Evolutionary conservation across 2,329 filamentous ascomycete genomes (phyloP).

Genomic region (Xylariales sp.): DNA sequence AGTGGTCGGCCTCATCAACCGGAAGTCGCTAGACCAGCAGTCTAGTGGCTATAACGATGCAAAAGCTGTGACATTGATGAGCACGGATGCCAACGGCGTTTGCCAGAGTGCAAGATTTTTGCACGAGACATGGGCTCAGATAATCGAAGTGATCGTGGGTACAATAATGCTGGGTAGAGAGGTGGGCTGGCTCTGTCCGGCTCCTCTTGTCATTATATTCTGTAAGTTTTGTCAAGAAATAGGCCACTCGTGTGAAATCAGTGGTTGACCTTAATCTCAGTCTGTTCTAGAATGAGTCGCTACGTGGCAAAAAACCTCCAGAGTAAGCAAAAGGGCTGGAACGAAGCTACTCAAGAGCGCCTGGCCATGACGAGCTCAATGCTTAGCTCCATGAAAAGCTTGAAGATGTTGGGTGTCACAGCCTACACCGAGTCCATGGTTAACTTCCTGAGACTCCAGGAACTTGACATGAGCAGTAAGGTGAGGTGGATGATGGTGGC

Average conservation of each 20-base stretch:
- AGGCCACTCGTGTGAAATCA: not conserved
- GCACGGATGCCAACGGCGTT: slow-evolving; percentile 34
- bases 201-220: slow-evolving; percentile 36
- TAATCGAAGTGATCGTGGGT: slow-evolving; percentile 37
- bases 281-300: slow-evolving; percentile 32
- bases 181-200: slow-evolving; percentile 37
- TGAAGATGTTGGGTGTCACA: slow-evolving; percentile 32
- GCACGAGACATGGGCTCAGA: slow-evolving; percentile 38
- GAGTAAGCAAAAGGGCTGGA: slow-evolving; percentile 31
- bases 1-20: slow-evolving; percentile 31
- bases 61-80: slow-evolving; percentile 33
- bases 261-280: slow-evolving; percentile 14
- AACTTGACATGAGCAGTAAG: slow-evolving; percentile 26
- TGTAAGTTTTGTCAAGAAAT: slow-evolving; percentile 23
- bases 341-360: slow-evolving; percentile 31
- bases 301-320: slow-evolving; percentile 29
- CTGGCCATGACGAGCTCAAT: slow-evolving; percentile 27
- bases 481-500: slow-evolving; percentile 35
- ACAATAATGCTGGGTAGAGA: slow-evolving; percentile 31
- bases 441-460: slow-evolving; percentile 22
- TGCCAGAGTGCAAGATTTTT: slow-evolving; percentile 29
- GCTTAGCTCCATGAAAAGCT: slow-evolving; percentile 27
- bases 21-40: slow-evolving; percentile 23
- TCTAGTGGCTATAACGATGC: slow-evolving; percentile 24
- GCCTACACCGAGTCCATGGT: slow-evolving; percentile 17